Base-by-base conservation (phyloP, 2,329 filamentous ascomycete genomes). In the Hypoxylon rubiginosum region DNA sequence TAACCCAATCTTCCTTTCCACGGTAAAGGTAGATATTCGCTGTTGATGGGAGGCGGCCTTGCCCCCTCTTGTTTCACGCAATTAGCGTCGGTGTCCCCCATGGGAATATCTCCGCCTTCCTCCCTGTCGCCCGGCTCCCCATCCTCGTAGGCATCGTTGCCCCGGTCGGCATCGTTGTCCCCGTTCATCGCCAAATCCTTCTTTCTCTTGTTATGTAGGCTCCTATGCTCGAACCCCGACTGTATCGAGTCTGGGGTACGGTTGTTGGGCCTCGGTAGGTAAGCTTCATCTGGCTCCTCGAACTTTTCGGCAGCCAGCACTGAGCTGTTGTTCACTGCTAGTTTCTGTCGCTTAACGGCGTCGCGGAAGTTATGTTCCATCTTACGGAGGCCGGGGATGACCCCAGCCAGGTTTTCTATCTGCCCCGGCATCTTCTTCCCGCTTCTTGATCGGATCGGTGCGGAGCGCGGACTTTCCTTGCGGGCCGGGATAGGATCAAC, bases 1-100 rank as follows among this genome's bases (percentile, higher is more conserved):
- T 97, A 97, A 62, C 94, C 94, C 66, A 97, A 77, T 28, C 94
- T 87, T 0, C 95, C 95, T 79, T 91, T 93, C 94, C 94, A 97
- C 0, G 94, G 95, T 21, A 97, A 79, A 24, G 95, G 95, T 19
- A 97, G 83, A 73, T 90, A 92, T 69, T 88, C 87, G 75, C 93
- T 97, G 74, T 97, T 92, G 15, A 97, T 89, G 0, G 94, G 88
- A 6, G 93, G 93, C 11, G 91, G 86, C 59, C 93, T 84, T 8
- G 85, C 83, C 24, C 79, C 77, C 30, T 74, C 73, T 19, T 58
- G 65, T 48, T 73, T 74, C 1, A 76, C 53, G 9, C 57, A 34
- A 2, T 65, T 67, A 10, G 62, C 36, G 5, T 76, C 69, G 41
- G 66, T 70, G n/a, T 75, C 69, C 0, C 69, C 71, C 17, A 58